Evolutionary conservation across 2,329 filamentous ascomycete species (phyloP), one percentile per base, ranked within the genome.

Genomic region (Aspergillus persii): DNA sequence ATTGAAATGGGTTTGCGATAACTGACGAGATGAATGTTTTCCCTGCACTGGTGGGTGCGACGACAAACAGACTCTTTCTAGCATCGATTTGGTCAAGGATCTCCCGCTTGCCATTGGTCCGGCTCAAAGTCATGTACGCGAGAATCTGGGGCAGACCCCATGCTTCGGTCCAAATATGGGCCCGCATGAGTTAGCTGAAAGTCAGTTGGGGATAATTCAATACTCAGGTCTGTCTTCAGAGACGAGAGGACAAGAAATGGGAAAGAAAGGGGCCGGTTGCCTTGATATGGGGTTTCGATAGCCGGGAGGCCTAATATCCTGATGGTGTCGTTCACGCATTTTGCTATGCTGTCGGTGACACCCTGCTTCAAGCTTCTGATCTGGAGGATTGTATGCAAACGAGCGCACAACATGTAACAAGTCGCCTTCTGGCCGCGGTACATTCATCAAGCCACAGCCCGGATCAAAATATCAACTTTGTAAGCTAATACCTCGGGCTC

Each of bases 31-130:
- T n/a, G 36, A 39, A 39, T 5, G 36, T 39, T n/a, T 39, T 39
- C 12, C 36, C 36, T n/a, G 36, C 36, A 15, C 36, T 39, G n/a
- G 36, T 39, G 1, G 36, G 36, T 15, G 36, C 36, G 12, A 39
- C 36, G 6, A 39, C 36, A 39, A 39, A 39, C 36, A 41, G 36
- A 7, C 36, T 41, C 36, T 41, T 4, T 65, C 88, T 91, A 63
- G 80, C 81, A 70, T 94, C 90, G 41, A 93, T 87, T 44, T 85
- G 84, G 62, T 94, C 88, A 0, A 94, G 79, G 0, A 93, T 89
- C 41, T 85, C 80, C 57, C 88, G 79, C 73, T 94, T 94, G 90
- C 90, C 90, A 94, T 3, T 83, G 84, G 76, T 94, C 90, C 1
- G 90, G 90, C 4, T 87, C 76, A 69, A 94, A 94, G 1, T 82